phyloP scores from a whole-genome alignment of 768 basidiomycete genomes.

The Lepiota venenata region DNA sequence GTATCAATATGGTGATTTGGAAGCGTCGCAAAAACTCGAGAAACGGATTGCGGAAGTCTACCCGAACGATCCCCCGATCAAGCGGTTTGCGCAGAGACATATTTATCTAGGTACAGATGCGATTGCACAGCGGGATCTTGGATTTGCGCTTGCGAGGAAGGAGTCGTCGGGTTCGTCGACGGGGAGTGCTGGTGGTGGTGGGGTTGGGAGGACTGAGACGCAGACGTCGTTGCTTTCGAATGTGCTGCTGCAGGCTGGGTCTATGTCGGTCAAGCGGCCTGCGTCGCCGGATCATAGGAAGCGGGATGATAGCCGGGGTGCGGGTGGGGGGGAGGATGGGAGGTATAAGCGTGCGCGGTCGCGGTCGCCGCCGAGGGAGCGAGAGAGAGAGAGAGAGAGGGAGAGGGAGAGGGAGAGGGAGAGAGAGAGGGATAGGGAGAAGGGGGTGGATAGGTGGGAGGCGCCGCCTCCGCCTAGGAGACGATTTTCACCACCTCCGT shows the following conservation, averaged over 20 bases:
- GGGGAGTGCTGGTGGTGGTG: neutral
- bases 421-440: slow-evolving; percentile 26
- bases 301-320: slow-evolving; percentile 23
- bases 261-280: slow-evolving; percentile 27
- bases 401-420: slow-evolving; percentile 18
- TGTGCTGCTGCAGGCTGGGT: slow-evolving; percentile 13
- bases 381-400: slow-evolving; percentile 13
- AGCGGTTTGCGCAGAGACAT: slow-evolving; percentile 86
- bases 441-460: slow-evolving; percentile 29
- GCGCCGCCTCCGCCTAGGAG: slow-evolving; percentile 36
- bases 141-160: slow-evolving; percentile 59
- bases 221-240: slow-evolving; percentile 25
- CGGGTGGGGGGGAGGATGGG: slow-evolving; percentile 25
- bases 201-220: slow-evolving; percentile 31
- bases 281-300: slow-evolving; percentile 35
- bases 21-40: slow-evolving; percentile 85
- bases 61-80: slow-evolving; percentile 83
- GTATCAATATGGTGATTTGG: slow-evolving; percentile 92
- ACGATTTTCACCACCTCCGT: slow-evolving; percentile 40
- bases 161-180: slow-evolving; percentile 16
- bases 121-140: slow-evolving; percentile 86
- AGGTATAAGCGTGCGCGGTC: slow-evolving; percentile 33
- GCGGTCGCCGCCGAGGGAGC: slow-evolving; percentile 15
- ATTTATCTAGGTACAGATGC: slow-evolving; percentile 82
- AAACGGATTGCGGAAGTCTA: slow-evolving; percentile 86